Base-by-base conservation (phyloP, 2,329 filamentous ascomycete species). In the Hypoxylon sp. region DNA sequence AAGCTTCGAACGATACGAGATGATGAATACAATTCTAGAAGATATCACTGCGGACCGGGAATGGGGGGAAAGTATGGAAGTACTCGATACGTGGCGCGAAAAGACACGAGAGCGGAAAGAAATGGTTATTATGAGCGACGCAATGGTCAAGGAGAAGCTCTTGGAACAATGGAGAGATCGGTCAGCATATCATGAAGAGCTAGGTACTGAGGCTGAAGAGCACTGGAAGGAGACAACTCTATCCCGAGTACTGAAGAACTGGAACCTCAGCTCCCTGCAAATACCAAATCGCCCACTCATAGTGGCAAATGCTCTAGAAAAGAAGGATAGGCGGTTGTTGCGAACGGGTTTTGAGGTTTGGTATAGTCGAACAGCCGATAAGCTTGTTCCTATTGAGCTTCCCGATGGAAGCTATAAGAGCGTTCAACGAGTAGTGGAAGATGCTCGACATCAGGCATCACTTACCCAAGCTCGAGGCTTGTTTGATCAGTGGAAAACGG, bases 201-300 rank as follows among this genome's bases (percentile, higher is more conserved):
- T 73, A 17, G 59, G 65, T 43, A 50, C 53, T 2, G 74, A 75
- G 50, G 74, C 76, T 1, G 59, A 63, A 13, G 70, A 74, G 41
- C 69, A 74, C 48, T 74, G 74, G 69, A 67, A 74, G 61, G 70
- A 70, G 14, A 73, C 56, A 46, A 63, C 70, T 5, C 63, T 66
- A 48, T 65, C 73, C 4, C 72, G 69, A 34, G 73, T 67, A 6
- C 58, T 78, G 43, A 76, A 74, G 60, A 73, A 66, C 13, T 78
- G 77, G 77, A 77, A 76, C 28, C 73, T 76, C 19, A 70, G 72
- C 28, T 71, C 76, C 2, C 60, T 78, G 19, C 76, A 78, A 56
- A 65, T 68, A 46, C 72, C 74, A 11, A 75, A 76, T 48, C 72
- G 76, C 25, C 72, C 73, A 13, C 71, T 75, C 17, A 78, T 77